phyloP scores from a whole-genome alignment of 768 basidiomycete genomes.

The Kwoniella dejecticola region DNA sequence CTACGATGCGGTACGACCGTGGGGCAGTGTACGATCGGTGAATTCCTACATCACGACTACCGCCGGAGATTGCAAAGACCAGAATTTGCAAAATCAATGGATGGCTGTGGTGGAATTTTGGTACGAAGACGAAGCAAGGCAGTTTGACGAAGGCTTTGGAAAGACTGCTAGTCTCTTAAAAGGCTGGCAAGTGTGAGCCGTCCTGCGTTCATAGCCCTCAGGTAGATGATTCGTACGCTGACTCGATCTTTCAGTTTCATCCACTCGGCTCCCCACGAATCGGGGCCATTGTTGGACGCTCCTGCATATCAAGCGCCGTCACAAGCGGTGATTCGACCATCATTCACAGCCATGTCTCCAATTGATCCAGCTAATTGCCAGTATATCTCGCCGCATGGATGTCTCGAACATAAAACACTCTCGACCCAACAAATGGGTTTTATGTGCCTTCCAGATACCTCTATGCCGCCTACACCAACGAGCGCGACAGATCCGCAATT shows the following conservation, averaged over 20 bases:
- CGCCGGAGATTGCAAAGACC: background rate
- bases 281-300: too few species aligned
- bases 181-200: slow-evolving; percentile 46
- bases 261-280: too few species aligned
- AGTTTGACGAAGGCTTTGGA: slow-evolving; percentile 41
- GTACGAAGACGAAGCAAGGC: slow-evolving; percentile 44
- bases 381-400: background rate
- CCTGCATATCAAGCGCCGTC: slow-evolving; percentile 4
- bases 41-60: slow-evolving; percentile 24
- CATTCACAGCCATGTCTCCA: background rate
- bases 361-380: background rate
- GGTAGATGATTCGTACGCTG: background rate
- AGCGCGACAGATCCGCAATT: slow-evolving; percentile 1
- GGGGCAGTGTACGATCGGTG: slow-evolving; percentile 37
- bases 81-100: slow-evolving; percentile 26
- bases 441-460: slow-evolving; percentile 3
- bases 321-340: background rate
- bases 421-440: background rate
- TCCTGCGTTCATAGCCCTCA: too few species aligned
- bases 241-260: background rate
- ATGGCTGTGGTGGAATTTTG: slow-evolving; percentile 42
- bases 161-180: slow-evolving; percentile 29
- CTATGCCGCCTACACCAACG: slow-evolving; percentile 1
- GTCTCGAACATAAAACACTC: background rate
- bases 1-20: slow-evolving; percentile 40